Evolutionary conservation across 2,329 filamentous ascomycete species (phyloP).

Genomic region (Fusarium nodosum): DNA sequence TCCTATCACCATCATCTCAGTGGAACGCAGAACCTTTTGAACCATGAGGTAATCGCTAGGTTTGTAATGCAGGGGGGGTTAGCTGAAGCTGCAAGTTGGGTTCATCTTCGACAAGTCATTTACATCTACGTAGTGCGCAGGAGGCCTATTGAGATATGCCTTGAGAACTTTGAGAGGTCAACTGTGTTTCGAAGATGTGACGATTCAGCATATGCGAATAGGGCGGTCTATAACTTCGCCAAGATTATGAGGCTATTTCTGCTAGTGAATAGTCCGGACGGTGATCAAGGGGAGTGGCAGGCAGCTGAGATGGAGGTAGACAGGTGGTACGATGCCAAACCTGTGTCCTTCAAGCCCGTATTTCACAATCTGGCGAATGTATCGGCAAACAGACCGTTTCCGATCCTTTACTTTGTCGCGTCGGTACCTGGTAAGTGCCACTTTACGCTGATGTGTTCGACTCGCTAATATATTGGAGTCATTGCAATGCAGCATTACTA

Average conservation of each 20-base stretch:
- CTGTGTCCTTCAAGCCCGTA: constrained; percentile 4
- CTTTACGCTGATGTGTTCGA: not conserved
- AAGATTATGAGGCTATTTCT: not conserved
- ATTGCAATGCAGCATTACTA: constrained; percentile 22
- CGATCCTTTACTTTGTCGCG: not conserved
- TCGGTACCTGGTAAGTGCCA: constrained; percentile 6
- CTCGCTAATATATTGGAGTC: not conserved
- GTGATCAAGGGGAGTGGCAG: not conserved
- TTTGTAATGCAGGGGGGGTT: constrained; percentile 11
- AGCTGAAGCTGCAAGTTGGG: constrained; percentile 12
- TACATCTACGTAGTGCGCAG: not conserved
- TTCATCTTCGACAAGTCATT: constrained; percentile 3
- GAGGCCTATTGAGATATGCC: constrained; percentile 7
- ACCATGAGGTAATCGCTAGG: not conserved
- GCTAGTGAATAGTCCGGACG: not conserved
- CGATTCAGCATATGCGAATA: constrained; percentile 13
- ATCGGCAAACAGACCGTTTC: not conserved
- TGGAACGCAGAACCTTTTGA: constrained; percentile 1
- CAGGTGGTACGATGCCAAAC: constrained; percentile 1
- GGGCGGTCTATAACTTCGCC: not conserved
- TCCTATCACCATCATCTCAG: constrained; percentile 12
- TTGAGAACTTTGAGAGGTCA: constrained; percentile 5
- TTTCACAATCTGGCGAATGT: not conserved
- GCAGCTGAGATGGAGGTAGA: not conserved
- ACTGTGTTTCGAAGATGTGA: constrained; percentile 10